A percentile compares a stretch with the other conserved stretches of the same genome.
These are phyloP conservation scores for Phaeoacremonium minimum DNA, from an alignment of 2,329 filamentous ascomycete species.

Conservation along the genomic window DNA sequence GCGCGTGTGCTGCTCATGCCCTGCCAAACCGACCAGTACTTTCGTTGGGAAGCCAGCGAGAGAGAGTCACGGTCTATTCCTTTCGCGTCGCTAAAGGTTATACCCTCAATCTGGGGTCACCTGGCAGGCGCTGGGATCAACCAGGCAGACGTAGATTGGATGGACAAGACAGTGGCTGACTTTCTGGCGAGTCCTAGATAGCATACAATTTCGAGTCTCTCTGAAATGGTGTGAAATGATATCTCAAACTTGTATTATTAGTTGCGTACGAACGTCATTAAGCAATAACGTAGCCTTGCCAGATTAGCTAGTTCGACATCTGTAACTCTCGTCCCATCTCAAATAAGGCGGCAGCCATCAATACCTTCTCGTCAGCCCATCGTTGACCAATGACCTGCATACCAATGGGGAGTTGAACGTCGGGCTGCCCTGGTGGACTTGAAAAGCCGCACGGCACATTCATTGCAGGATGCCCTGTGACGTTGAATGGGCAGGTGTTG, in stretches of 20 bases:
- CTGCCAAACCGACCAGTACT: constrained; percentile 1
- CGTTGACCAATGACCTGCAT: constrained; percentile 6
- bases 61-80: constrained; percentile 1
- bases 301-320: too few relatives aligned
- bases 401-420: constrained; percentile 4
- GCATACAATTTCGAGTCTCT: too few relatives aligned
- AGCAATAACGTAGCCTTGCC: too few relatives aligned
- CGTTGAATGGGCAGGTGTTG: constrained; percentile 8
- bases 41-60: constrained; percentile 1
- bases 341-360: constrained; percentile 9
- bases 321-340: constrained; percentile 3
- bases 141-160: too few relatives aligned
- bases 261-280: too few relatives aligned
- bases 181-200: too few relatives aligned
- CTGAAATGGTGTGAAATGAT: too few relatives aligned
- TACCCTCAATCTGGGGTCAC: constrained; percentile 3
- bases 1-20: constrained; percentile 4
- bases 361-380: constrained; percentile 4
- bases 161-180: too few relatives aligned
- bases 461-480: constrained; percentile 6
- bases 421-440: constrained; percentile 2
- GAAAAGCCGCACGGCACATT: constrained; percentile 7
- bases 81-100: constrained; percentile 1
- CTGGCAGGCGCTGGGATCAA: constrained; percentile 2
- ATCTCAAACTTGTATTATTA: too few relatives aligned